Evolutionary conservation across 352 stramenopile species (phyloP), one percentile per base, ranked within the genome.

Genomic region (Globisporangium megalacanthum): DNA sequence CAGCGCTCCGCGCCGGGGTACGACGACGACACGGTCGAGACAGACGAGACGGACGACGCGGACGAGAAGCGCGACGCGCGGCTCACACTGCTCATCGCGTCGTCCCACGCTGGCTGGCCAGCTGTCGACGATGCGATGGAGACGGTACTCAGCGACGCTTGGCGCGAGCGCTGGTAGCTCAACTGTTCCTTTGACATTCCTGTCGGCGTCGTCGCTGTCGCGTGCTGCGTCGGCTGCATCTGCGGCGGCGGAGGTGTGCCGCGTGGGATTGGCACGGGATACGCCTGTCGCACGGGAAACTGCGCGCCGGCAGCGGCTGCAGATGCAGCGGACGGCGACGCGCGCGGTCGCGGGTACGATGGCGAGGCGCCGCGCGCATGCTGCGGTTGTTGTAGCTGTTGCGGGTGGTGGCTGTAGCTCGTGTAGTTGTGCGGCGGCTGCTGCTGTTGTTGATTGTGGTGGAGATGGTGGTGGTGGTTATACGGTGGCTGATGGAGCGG

Each of bases 1-100:
- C 79, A 92, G 19, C 79, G 75, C 55, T 92, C 81, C 17, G 47
- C 48, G 4, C 62, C 71, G 4, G 68, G 69, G 19, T 65, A 72
- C 44, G 65, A 69, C 13, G 65, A 70, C 22, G 74, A 54, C 8
- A 66, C 56, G 13, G 53, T 58, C 20, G 62, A 65, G 49, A 74
- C 73, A 47, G 64, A 77, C n/a, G 70, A 70, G 17, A 73, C 64
- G 6, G 68, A 66, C 35, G 76, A 83, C 49, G 60, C 73, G 14
- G 68, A 73, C 56, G 80, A 91, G 65, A 77, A 91, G 41, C 80
- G 80, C 45, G 77, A 87, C 9, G 56, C 61, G 58, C 79, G 80
- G 48, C 68, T 75, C 58, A 70, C 63, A 49, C 76, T 75, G 46
- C 41, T 47, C 41, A 47, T 47, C 8, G 41, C n/a, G 41, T 90